These are phyloP conservation scores for Daphne laureola DNA, from an alignment of 441 rosid genomes.

Conservation along the genomic window DNA sequence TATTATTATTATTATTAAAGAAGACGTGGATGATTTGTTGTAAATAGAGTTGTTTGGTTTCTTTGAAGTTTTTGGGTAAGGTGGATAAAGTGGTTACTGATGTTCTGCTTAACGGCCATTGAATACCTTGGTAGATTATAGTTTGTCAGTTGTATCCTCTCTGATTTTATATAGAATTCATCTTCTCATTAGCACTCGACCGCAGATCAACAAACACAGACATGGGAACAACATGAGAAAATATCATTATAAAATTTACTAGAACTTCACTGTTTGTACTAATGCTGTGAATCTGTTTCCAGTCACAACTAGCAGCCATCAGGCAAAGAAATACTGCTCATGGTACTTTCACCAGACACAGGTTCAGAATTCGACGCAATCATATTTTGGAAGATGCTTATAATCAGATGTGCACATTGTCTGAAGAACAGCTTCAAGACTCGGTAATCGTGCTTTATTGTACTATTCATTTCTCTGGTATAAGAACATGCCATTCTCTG, in stretches of 20 bases:
- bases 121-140: too few relatives aligned
- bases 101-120: too few relatives aligned
- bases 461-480: constrained; percentile 6
- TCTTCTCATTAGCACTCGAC: too few relatives aligned
- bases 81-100: too few relatives aligned
- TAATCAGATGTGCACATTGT: constrained; percentile 89
- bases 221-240: too few relatives aligned
- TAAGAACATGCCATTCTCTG: not conserved
- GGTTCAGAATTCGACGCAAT: constrained; percentile 91
- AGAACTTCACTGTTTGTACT: constrained; percentile 2
- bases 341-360: constrained; percentile 70
- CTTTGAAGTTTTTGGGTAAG: too few relatives aligned
- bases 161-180: too few relatives aligned
- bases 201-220: too few relatives aligned
- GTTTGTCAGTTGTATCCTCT: too few relatives aligned
- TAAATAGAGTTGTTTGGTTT: too few relatives aligned
- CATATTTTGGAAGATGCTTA: constrained; percentile 97
- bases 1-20: too few relatives aligned
- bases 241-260: not conserved
- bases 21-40: too few relatives aligned
- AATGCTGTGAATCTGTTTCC: constrained; percentile 17
- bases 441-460: constrained; percentile 43
- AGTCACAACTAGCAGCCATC: constrained; percentile 73
- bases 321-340: constrained; percentile 75
- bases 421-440: constrained; percentile 96